phyloP scores from a whole-genome alignment of 495 filamentous ascomycete species.

The Penicillium steckii region DNA sequence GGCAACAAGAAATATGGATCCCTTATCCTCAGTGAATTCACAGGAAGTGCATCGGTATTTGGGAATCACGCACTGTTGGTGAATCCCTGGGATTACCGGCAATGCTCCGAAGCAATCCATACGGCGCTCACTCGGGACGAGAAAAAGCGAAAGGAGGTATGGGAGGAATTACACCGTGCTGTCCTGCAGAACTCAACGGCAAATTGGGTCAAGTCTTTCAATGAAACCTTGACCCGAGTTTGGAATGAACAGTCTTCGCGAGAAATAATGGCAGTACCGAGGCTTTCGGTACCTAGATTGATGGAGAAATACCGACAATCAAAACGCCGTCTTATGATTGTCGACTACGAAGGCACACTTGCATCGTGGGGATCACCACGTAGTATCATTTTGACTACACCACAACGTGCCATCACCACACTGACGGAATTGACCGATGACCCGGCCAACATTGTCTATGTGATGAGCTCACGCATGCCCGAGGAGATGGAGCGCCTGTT shows the following conservation, averaged over 20 bases:
- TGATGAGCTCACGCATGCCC: conserved; percentile 83
- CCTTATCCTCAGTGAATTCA: conserved; percentile 90
- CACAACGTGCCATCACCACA: conserved; percentile 76
- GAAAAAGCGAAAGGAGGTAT: conserved; percentile 70
- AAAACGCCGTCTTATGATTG: conserved; percentile 71
- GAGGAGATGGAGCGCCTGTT: conserved; percentile 88
- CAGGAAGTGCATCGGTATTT: conserved; percentile 84
- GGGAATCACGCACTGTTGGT: conserved; percentile 69
- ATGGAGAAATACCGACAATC: conserved; percentile 61
- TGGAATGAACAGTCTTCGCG: conserved; percentile 80
- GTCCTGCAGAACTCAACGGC: conserved; percentile 78
- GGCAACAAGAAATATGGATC: conserved; percentile 76
- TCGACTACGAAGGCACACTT: conserved; percentile 91
- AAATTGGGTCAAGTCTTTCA: conserved; percentile 77
- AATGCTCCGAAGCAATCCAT: conserved; percentile 80
- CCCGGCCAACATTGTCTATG: conserved; percentile 79
- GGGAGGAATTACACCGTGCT: conserved; percentile 67
- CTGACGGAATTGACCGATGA: conserved; percentile 78
- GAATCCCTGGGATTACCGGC: conserved; percentile 91
- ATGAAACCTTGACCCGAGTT: conserved; percentile 62
- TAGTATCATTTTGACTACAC: conserved; percentile 77
- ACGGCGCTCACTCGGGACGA: conserved; percentile 72
- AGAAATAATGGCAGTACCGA: conserved; percentile 80
- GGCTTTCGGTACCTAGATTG: conserved; percentile 66
- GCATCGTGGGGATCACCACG: conserved; percentile 78